Evolutionary conservation across 1,139 yeast species (phyloP).

Genomic region (Zygosaccharomyces pseudobailii): DNA sequence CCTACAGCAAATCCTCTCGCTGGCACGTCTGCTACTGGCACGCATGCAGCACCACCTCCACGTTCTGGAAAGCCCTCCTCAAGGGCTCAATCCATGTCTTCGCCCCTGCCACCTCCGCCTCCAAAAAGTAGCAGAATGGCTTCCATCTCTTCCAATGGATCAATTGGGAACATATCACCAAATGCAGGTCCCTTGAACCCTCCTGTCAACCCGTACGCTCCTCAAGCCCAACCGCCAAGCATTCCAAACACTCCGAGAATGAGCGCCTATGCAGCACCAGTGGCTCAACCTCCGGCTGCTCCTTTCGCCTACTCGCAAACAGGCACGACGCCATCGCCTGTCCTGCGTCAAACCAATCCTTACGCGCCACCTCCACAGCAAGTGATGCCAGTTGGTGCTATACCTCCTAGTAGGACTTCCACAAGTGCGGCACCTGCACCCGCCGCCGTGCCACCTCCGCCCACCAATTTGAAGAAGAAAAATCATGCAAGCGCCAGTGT

Average conservation of each 20-base stretch:
- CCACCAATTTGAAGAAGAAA: constrained; percentile 20
- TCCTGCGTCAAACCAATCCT: constrained; percentile 30
- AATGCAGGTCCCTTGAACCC: constrained; percentile 1
- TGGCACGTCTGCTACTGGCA: constrained; percentile 5
- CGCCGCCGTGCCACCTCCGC: constrained; percentile 18
- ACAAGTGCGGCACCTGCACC: constrained; percentile 15
- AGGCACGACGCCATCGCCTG: constrained; percentile 9
- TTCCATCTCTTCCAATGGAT: constrained; percentile 11
- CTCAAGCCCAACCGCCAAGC: constrained; percentile 13
- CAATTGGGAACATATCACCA: constrained; percentile 10
- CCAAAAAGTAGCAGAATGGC: constrained; percentile 11
- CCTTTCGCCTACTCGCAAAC: constrained; percentile 36
- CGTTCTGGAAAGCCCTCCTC: constrained; percentile 18
- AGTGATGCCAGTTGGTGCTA: constrained; percentile 1
- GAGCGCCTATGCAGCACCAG: constrained; percentile 15
- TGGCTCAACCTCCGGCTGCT: constrained; percentile 22
- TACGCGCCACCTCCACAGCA: constrained; percentile 40
- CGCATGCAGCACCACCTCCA: constrained; percentile 20
- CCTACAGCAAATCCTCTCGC: constrained; percentile 13
- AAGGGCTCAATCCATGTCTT: constrained; percentile 15
- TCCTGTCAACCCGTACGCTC: constrained; percentile 15
- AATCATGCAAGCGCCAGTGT: constrained; percentile 19
- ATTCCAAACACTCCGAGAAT: constrained; percentile 15
- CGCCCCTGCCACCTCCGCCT: constrained; percentile 16
- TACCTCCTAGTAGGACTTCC: constrained; percentile 15